Conservation (phyloP, 140 eudicot genomes). For the Bidens hawaiensis region DNA sequence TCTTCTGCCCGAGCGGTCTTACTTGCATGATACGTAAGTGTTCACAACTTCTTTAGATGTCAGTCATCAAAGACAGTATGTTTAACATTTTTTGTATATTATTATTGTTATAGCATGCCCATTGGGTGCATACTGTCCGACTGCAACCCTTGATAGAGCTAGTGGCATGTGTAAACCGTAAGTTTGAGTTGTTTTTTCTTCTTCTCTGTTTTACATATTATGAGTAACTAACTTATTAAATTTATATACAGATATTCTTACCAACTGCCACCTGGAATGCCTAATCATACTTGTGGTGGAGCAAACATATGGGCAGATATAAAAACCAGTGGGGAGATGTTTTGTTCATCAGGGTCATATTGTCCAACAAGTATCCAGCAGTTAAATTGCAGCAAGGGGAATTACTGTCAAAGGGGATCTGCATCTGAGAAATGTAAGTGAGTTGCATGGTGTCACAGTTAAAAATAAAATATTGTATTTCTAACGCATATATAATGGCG, state of each 20-base stretch:
- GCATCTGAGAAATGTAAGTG: constrained; percentile 72
- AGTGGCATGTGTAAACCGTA: constrained; percentile 84
- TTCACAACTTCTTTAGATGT: constrained; percentile 4
- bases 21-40: constrained; percentile 97
- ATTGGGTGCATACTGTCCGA: constrained; percentile 85
- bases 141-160: constrained; percentile 53
- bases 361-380: constrained; percentile 68
- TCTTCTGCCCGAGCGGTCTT: constrained; percentile 85
- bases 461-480: not conserved
- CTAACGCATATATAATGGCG: not conserved
- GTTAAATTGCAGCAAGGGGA: constrained; percentile 60
- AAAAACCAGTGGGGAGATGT: constrained; percentile 51
- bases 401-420: constrained; percentile 83
- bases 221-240: constrained; percentile 12
- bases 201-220: not conserved
- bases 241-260: constrained; percentile 55
- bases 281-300: constrained; percentile 92
- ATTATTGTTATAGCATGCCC: constrained; percentile 71
- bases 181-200: constrained; percentile 20
- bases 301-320: constrained; percentile 87
- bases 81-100: constrained; percentile 2
- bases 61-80: not conserved
- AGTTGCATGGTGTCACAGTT: constrained; percentile 1
- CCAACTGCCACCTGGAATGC: constrained; percentile 66
- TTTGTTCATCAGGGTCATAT: constrained; percentile 73